Base-by-base conservation (phyloP, 2,329 filamentous ascomycete genomes). In the Paecilomyces sp. region DNA sequence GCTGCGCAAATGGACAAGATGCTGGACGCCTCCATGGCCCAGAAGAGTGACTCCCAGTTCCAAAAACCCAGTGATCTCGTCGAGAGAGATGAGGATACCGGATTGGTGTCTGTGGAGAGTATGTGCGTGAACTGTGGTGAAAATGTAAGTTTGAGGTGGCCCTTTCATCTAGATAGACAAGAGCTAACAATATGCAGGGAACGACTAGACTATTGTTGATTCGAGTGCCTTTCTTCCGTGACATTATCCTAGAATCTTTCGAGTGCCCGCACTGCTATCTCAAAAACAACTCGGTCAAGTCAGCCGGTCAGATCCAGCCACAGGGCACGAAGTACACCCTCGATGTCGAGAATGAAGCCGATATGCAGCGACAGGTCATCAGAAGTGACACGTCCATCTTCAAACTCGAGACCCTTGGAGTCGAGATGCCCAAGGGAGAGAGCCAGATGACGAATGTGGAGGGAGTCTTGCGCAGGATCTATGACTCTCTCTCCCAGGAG, bases 171-270 rank as follows among this genome's bases (percentile, higher is more conserved):
- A 12, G 22, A 22, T 57, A 57, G 56, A 62, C 56, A 18, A 57
- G 55, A 60, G 65, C 59, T 73, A 53, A 47, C 1, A 13, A n/a
- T 18, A 1, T 41, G 5, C 62, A 95, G 90, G 94, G 94, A 68
- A 85, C 81, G 1, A 99, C 94, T 13, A 85, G 88, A 61, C 84
- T 99, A 24, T 86, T 99, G 52, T 86, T 99, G 58, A 96, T 95
- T 15, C 86, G 87, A 65, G 97, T 99, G 59, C 94, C 94, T 15
- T 97, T 91, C 82, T 99, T 99, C 81, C 91, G 92, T 79, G 93
- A 99, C 75, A 88, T 99, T 64, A 91, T 99, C 69, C 85, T 99
- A 75, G 96, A 97, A 88, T 97, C 93, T 63, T 99, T 99, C 76
- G 85, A 85, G 65, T 99, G 94, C 81, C 87, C 91, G 5, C 86